A percentile compares a stretch with the other conserved stretches of the same genome.
phyloP scores from a whole-genome alignment of 2,329 filamentous ascomycete genomes.

The Colletotrichum musicola region DNA sequence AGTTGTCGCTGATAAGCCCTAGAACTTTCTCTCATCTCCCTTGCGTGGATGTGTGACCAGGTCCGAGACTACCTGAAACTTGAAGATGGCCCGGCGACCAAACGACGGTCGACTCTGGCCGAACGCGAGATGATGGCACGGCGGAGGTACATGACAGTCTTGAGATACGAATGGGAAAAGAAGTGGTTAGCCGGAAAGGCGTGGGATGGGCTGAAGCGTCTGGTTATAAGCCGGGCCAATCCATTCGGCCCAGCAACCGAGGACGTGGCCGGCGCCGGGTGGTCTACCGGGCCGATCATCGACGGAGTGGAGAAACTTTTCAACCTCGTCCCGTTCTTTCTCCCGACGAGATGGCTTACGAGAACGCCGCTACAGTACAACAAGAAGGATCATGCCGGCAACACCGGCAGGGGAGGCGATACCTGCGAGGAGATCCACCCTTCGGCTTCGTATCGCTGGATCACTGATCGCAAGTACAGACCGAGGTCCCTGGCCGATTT shows the following conservation, averaged over 20 bases:
- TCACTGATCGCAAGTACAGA: too few relatives aligned
- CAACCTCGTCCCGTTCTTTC: slow-evolving; percentile 1
- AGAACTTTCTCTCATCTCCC: slow-evolving; percentile 39
- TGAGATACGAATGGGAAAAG: background rate
- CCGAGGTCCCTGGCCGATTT: too few relatives aligned
- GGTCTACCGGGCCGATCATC: slow-evolving; percentile 22
- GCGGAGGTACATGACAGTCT: background rate
- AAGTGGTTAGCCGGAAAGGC: too few relatives aligned
- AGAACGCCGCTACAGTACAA: too few relatives aligned
- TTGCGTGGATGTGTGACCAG: slow-evolving; percentile 39
- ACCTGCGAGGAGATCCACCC: too few relatives aligned
- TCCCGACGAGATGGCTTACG: slow-evolving; percentile 20
- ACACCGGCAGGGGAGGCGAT: too few relatives aligned
- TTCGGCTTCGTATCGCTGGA: too few relatives aligned
- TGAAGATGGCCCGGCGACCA: background rate
- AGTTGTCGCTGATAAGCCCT: background rate
- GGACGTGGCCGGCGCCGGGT: background rate
- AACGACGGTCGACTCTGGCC: background rate
- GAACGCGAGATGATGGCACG: slow-evolving; percentile 4
- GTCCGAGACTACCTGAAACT: background rate
- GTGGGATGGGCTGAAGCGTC: background rate
- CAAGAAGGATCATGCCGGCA: too few relatives aligned
- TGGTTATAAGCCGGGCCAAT: too few relatives aligned
- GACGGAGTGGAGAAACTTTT: slow-evolving; percentile 5
- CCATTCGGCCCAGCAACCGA: too few relatives aligned